A percentile compares a stretch with the other conserved stretches of the same genome.
phyloP scores from a whole-genome alignment of 208 protist genomes.

The Lotmaria passim region DNA sequence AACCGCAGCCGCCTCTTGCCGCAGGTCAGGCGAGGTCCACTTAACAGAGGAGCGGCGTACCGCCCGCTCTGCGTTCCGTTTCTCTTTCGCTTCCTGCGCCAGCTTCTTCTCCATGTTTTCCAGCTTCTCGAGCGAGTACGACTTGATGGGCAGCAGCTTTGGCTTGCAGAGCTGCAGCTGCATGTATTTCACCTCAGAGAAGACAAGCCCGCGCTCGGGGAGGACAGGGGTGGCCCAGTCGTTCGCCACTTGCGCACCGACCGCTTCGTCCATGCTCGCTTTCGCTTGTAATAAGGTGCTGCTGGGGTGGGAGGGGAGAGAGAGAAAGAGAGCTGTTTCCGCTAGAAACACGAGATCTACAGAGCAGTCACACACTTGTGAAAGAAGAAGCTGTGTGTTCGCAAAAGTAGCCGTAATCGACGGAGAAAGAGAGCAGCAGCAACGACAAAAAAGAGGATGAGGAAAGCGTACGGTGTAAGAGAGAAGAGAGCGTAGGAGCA shows the following conservation, averaged over 20 bases:
- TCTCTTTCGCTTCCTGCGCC: conserved; percentile 48
- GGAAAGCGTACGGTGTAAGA: too few species aligned
- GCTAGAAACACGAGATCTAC: too few species aligned
- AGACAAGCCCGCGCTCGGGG: conserved; percentile 83
- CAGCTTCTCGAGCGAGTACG: conserved; percentile 92
- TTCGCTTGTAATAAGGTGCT: too few species aligned
- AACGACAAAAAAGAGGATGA: too few species aligned
- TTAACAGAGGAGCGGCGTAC: conserved; percentile 31
- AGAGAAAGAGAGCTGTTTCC: too few species aligned
- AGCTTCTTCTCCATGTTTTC: conserved; percentile 91
- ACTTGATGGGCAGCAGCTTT: conserved; percentile 97
- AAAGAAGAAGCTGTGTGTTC: too few species aligned
- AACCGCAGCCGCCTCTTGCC: background rate
- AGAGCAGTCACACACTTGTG: too few species aligned
- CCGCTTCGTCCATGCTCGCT: conserved; percentile 11
- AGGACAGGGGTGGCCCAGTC: conserved; percentile 60
- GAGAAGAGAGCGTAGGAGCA: too few species aligned
- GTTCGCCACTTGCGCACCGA: background rate
- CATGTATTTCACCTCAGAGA: conserved; percentile 74
- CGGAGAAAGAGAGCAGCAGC: too few species aligned
- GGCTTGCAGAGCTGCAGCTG: conserved; percentile 94
- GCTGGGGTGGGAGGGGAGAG: too few species aligned
- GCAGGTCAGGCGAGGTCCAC: conserved; percentile 33
- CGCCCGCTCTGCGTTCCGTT: conserved; percentile 42
- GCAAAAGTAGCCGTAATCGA: too few species aligned